These are phyloP conservation scores for Chenopodium quinoa DNA, from an alignment of 148 eudicot species.

Conservation along the genomic window DNA sequence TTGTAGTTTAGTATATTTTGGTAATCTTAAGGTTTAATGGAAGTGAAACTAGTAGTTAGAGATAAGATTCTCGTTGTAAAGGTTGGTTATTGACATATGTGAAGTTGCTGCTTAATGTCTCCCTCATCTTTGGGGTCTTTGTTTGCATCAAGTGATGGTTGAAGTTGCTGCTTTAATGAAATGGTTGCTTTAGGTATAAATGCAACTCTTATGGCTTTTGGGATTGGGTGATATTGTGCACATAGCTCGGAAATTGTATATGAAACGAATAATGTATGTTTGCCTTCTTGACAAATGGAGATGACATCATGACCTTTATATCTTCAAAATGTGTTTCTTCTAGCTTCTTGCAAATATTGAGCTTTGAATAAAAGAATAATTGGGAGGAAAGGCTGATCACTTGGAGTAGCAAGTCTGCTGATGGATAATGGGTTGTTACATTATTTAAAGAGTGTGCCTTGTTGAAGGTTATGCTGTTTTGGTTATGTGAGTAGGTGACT, in stretches of 20 bases:
- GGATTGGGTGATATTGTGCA: background rate
- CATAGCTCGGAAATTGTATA: background rate
- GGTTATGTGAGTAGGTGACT: background rate
- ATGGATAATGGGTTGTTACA: background rate
- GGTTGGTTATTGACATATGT: background rate
- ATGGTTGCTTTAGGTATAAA: background rate
- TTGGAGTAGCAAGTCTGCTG: background rate
- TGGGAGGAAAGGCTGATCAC: background rate
- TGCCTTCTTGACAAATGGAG: background rate
- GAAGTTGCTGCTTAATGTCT: background rate
- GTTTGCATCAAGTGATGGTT: background rate
- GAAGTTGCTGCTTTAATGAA: background rate
- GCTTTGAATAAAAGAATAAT: background rate
- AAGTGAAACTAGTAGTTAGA: background rate
- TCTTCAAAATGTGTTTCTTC: too few relatives aligned
- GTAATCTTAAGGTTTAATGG: background rate
- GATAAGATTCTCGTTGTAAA: background rate
- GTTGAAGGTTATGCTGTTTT: background rate
- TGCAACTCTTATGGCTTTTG: background rate
- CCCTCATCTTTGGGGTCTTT: background rate
- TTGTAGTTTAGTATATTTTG: background rate
- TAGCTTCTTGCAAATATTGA: too few relatives aligned
- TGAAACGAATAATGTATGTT: background rate
- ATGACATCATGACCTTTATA: background rate
- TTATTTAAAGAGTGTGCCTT: background rate